Percentiles rank a stretch among this genome's conserved stretches.
phyloP scores from a whole-genome alignment of 495 filamentous ascomycete genomes.

The Aspergillus hancockii region DNA sequence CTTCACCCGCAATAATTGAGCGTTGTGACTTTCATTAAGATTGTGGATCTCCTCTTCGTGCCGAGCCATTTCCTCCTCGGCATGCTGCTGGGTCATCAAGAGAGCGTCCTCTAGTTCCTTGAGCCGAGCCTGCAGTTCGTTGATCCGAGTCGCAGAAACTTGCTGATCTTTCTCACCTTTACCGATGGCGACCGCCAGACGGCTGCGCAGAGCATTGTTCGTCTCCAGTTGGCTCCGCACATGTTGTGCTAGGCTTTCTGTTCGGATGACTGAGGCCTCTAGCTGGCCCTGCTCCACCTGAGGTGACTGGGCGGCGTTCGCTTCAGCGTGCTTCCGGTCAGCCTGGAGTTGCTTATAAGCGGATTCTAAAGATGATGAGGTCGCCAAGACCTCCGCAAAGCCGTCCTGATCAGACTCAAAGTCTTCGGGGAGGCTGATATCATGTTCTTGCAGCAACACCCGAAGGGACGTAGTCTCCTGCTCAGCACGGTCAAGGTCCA shows the following conservation, averaged over 20 bases:
- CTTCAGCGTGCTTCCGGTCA: conserved; percentile 71
- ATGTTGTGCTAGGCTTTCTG: conserved; percentile 73
- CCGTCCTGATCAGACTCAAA: conserved; percentile 43
- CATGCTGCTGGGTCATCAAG: conserved; percentile 77
- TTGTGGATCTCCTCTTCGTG: conserved; percentile 83
- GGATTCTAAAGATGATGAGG: conserved; percentile 72
- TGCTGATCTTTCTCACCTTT: conserved; percentile 86
- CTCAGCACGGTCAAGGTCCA: conserved; percentile 94
- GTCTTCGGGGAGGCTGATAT: conserved; percentile 66
- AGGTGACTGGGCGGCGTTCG: conserved; percentile 62
- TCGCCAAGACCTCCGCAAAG: conserved; percentile 52
- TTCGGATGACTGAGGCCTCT: conserved; percentile 66
- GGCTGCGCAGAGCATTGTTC: conserved; percentile 71
- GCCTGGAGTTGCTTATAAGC: conserved; percentile 80
- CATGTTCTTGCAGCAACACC: conserved; percentile 79
- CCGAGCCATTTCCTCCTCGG: conserved; percentile 76
- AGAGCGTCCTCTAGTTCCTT: conserved; percentile 82
- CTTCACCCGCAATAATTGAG: conserved; percentile 76
- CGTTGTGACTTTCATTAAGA: conserved; percentile 75
- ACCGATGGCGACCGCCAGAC: conserved; percentile 82
- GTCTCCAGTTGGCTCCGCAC: conserved; percentile 75
- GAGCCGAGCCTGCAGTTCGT: conserved; percentile 75
- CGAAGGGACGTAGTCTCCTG: conserved; percentile 85
- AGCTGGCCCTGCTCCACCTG: conserved; percentile 68
- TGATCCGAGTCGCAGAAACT: conserved; percentile 76